Evolutionary conservation across 169 alveolate genomes (phyloP).

Genomic region (Eimeria necatrix): DNA sequence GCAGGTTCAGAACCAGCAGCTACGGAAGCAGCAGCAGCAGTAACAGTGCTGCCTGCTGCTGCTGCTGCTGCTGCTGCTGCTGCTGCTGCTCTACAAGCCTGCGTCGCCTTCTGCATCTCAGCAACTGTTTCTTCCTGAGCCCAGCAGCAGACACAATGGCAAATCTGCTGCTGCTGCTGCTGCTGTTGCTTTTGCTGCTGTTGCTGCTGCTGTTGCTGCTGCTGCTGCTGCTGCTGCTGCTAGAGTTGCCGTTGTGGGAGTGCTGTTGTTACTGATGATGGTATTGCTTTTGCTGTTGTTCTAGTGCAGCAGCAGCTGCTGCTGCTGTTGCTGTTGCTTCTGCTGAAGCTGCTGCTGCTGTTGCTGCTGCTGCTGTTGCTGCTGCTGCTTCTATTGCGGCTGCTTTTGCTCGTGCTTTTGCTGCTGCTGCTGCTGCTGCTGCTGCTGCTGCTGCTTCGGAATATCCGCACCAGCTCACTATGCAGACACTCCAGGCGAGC

Average conservation of each 20-base stretch:
- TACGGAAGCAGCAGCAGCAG: too few species aligned
- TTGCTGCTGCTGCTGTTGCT: neutral
- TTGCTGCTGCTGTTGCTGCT: neutral
- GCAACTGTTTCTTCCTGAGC: too few species aligned
- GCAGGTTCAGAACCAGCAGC: too few species aligned
- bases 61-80: too few species aligned
- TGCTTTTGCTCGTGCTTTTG: too few species aligned
- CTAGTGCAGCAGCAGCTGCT: slow-evolving; percentile 27
- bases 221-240: slow-evolving; percentile 15
- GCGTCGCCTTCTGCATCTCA: too few species aligned
- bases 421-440: neutral
- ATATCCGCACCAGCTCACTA: neutral
- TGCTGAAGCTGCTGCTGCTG: neutral
- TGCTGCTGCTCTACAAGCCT: too few species aligned
- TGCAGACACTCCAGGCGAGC: neutral
- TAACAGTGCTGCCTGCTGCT: too few species aligned
- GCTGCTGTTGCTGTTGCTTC: neutral
- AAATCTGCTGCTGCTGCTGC: neutral
- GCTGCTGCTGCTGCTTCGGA: neutral
- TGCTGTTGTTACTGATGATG: neutral
- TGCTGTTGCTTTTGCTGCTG: neutral
- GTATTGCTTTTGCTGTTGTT: neutral
- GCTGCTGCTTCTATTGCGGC: neutral
- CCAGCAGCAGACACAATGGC: too few species aligned
- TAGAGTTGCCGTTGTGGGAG: neutral